Evolutionary conservation across 495 filamentous ascomycete species (phyloP), one percentile per base, ranked within the genome.

Genomic region (Penicillium steckii): DNA sequence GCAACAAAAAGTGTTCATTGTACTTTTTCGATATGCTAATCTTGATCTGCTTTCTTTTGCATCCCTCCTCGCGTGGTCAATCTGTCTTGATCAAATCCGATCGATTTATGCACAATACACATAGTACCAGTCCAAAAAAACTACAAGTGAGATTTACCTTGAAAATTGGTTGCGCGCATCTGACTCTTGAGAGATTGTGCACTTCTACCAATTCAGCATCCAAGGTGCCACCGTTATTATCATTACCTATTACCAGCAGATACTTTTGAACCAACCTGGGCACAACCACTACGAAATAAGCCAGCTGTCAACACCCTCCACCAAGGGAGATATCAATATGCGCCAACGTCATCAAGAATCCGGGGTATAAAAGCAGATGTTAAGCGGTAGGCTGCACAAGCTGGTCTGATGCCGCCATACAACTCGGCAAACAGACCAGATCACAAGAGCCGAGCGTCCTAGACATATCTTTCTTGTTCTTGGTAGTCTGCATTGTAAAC

Each of bases 391-490:
- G 38, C 38, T 41, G 38, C 38, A 41, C 38, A 23, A 41, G 9
- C 9, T 41, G 38, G 21, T 19, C 38, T 41, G 38, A 41, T 41
- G 5, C 13, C 9, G 3, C 38, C 18, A 22, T 5, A 41, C 10
- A 21, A 41, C 38, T 23, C 38, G 38, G 38, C 38, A 41, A 41
- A 24, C 38, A 41, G 38, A 41, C 38, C 38, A 41, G 19, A 23
- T 41, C 23, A 7, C 18, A 41, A 41, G 19, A 41, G 38, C 38
- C 38, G 18, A 23, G 27, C n/a, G n/a, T n/a, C n/a, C n/a, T n/a
- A n/a, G n/a, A n/a, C n/a, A n/a, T n/a, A n/a, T n/a, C n/a, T n/a
- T n/a, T 10, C 26, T 27, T 10, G 26, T 10, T 27, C 10, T 4
- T 4, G 10, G 26, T 27, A 27, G 5, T 27, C 26, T 27, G 21